Evolutionary conservation across 352 stramenopile species (phyloP).

Genomic region (Peronospora belbahrii): DNA sequence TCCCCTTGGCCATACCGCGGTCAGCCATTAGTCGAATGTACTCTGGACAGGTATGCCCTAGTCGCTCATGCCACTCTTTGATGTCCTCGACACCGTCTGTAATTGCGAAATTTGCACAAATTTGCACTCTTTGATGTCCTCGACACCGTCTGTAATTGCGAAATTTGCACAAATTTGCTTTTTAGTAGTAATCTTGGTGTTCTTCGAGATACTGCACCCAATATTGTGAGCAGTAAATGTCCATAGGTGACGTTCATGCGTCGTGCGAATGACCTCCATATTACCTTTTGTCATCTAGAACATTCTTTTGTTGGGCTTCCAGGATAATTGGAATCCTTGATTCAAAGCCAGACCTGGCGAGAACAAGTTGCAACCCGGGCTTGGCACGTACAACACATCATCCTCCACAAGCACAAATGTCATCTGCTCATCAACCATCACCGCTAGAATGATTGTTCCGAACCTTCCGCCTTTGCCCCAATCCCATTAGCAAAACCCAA

Average conservation of each 20-base stretch:
- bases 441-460: not conserved
- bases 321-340: slow-evolving; percentile 9
- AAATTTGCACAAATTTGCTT: too few species aligned
- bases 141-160: too few species aligned
- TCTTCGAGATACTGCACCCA: too few species aligned
- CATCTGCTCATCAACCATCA: slow-evolving; percentile 3
- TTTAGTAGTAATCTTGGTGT: too few species aligned
- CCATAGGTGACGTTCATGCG: slow-evolving; percentile 1
- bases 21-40: too few species aligned
- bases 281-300: slow-evolving; percentile 8
- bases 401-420: not conserved
- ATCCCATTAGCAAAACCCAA: not conserved
- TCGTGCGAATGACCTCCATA: slow-evolving; percentile 4
- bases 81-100: too few species aligned
- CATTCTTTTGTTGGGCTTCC: not conserved
- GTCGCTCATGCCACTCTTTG: too few species aligned
- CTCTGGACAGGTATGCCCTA: too few species aligned
- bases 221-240: too few species aligned
- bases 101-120: too few species aligned
- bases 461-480: not conserved
- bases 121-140: too few species aligned
- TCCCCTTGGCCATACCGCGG: slow-evolving; percentile 8
- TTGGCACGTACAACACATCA: slow-evolving; percentile 6
- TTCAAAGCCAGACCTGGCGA: slow-evolving; percentile 4
- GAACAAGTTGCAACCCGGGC: slow-evolving; percentile 12